Evolutionary conservation across 352 stramenopile genomes (phyloP).

Genomic region (Phytopythium chamaehyphon): DNA sequence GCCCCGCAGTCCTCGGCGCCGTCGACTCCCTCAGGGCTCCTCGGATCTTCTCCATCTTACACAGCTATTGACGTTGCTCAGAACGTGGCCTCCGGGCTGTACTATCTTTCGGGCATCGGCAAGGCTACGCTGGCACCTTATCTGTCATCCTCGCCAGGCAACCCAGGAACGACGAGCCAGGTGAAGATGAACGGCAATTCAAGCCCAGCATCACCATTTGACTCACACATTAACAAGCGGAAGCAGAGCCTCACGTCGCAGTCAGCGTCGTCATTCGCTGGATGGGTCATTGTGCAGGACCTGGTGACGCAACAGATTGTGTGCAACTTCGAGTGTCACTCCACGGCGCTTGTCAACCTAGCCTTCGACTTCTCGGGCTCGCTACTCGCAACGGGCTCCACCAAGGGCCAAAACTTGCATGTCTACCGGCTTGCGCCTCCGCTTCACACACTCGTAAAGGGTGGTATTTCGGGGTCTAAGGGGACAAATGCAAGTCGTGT

Average conservation of each 20-base stretch:
- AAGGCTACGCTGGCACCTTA: constrained; percentile 69
- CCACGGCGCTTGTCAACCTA: constrained; percentile 63
- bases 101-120: constrained; percentile 77
- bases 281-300: constrained; percentile 71
- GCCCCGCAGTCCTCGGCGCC: not conserved
- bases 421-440: constrained; percentile 73
- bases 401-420: constrained; percentile 84
- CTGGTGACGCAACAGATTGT: constrained; percentile 56
- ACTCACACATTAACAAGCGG: constrained; percentile 5
- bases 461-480: not conserved
- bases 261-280: constrained; percentile 24
- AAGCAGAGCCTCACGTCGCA: not conserved
- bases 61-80: constrained; percentile 81
- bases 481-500: not conserved
- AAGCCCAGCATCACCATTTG: not conserved
- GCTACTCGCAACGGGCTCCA: constrained; percentile 75
- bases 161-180: constrained; percentile 1
- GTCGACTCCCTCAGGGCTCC: constrained; percentile 10
- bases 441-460: constrained; percentile 33
- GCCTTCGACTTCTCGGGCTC: constrained; percentile 75
- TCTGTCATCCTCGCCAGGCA: constrained; percentile 59
- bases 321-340: constrained; percentile 74
- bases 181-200: not conserved
- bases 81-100: constrained; percentile 84
- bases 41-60: constrained; percentile 41